Base-by-base conservation (phyloP, 2,329 filamentous ascomycete species). In the Botrytis porri region DNA sequence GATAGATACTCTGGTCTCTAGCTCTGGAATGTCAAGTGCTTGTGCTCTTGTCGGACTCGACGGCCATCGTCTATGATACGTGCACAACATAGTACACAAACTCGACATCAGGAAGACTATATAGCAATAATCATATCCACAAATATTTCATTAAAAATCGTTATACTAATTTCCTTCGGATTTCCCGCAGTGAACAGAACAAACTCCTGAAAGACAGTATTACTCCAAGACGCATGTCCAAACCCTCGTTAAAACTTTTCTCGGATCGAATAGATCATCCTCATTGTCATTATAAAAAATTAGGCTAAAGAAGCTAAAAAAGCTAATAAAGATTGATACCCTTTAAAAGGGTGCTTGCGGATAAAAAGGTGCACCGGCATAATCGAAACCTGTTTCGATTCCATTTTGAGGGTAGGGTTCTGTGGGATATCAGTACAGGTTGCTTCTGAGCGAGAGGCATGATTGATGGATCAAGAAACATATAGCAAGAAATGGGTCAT, bases 361-460 rank as follows among this genome's bases (percentile, higher is more conserved):
- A 32, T 64, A 73, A 60, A 70, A 73, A 9, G 65, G 16, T 18
- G 65, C 37, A 43, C 57, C 65, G 25, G 71, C 57, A 51, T 37
- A 73, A 64, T 73, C 71, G 20, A 70, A 73, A 10, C 71, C 65
- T 43, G 54, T 63, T 43, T 73, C 71, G 18, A 73, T n/a, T 7
- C 71, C 59, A 54, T 70, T 63, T 25, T 54, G 57, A 2, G 71
- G 71, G n/a, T 70, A 73, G 3, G 71, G 71, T 63, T 73, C 71
- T 73, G 20, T 32, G n/a, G 12, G 7, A 20, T 20, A 25, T 72
- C 35, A 72, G 70, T 39, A 7, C 22, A 18, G 22, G 25, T 45
- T 62, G 12, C 4, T 32, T 41, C 35, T 20, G 59, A 20, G 10
- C 9, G 9, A n/a, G 29, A 35, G 16, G 29, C 22, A 25, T 22